Percentiles rank a stretch among this genome's conserved stretches.
phyloP scores from a whole-genome alignment of 371 early-diverging fungal genomes.

The Massospora cicadina region DNA sequence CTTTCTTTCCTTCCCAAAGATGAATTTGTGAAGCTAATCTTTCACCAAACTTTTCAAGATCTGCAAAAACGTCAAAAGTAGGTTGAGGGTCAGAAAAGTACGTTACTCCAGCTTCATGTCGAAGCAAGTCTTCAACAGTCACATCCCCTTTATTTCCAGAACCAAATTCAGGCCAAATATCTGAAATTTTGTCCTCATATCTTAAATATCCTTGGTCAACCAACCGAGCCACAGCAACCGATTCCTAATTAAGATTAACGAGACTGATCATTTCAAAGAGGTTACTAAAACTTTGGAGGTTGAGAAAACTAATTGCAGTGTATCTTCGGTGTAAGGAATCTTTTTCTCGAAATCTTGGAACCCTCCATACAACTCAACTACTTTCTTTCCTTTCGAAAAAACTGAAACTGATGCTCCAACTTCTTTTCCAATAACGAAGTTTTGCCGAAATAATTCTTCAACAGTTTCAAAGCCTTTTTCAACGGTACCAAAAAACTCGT shows the following conservation, averaged over 20 bases:
- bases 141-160: slow-evolving; percentile 51
- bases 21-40: slow-evolving; percentile 39
- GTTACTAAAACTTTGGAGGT: slow-evolving; percentile 30
- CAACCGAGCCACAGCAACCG: slow-evolving; percentile 31
- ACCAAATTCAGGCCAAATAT: slow-evolving; percentile 62
- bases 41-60: slow-evolving; percentile 16
- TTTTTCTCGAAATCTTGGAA: slow-evolving; percentile 25
- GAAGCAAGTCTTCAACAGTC: slow-evolving; percentile 35
- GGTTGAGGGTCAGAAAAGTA: slow-evolving; percentile 27
- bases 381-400: slow-evolving; percentile 31
- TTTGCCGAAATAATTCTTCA: slow-evolving; percentile 6
- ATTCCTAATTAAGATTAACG: slow-evolving; percentile 17
- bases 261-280: slow-evolving; percentile 14
- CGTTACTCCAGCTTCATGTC: slow-evolving; percentile 41
- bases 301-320: slow-evolving; percentile 47
- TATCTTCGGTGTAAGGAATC: slow-evolving; percentile 25
- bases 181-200: slow-evolving; percentile 30
- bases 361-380: slow-evolving; percentile 44
- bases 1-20: slow-evolving; percentile 29
- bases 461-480: slow-evolving; percentile 1
- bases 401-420: slow-evolving; percentile 31
- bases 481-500: neutral
- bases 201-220: slow-evolving; percentile 34
- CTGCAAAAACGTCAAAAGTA: slow-evolving; percentile 16
- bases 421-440: slow-evolving; percentile 19